These are phyloP conservation scores for Spergularia azorica DNA, from an alignment of 179 eudicot species.

Conservation along the genomic window DNA sequence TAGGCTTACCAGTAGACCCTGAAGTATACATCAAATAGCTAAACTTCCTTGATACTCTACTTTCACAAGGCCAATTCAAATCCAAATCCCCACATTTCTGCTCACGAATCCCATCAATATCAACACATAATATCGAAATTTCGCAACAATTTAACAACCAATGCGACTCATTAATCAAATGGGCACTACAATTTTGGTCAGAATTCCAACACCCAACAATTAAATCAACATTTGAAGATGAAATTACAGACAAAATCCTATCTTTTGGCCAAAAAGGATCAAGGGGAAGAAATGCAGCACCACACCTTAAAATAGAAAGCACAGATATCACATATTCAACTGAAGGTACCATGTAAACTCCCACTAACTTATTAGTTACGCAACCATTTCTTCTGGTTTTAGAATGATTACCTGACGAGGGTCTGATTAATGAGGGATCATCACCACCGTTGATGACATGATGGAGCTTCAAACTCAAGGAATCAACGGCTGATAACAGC, in stretches of 20 bases:
- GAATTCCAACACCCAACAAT: slow-evolving; percentile 47
- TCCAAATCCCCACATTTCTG: slow-evolving; percentile 40
- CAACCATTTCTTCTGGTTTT: slow-evolving; percentile 13
- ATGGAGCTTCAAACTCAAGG: slow-evolving; percentile 51
- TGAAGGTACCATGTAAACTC: slow-evolving; percentile 75
- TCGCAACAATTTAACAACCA: slow-evolving; percentile 48
- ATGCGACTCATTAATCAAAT: slow-evolving; percentile 38
- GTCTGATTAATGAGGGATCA: slow-evolving; percentile 50
- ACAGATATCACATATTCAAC: slow-evolving; percentile 72
- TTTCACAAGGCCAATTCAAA: slow-evolving; percentile 71
- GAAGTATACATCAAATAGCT: slow-evolving; percentile 94
- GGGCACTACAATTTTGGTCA: slow-evolving; percentile 32
- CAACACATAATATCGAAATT: slow-evolving; percentile 44
- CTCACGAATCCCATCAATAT: slow-evolving; percentile 37
- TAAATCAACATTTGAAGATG: slow-evolving; percentile 62
- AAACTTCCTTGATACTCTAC: slow-evolving; percentile 44
- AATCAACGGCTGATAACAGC: slow-evolving; percentile 63
- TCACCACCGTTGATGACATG: slow-evolving; percentile 57
- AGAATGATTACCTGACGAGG: slow-evolving; percentile 43
- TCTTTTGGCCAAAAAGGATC: slow-evolving; percentile 86
- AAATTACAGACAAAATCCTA: slow-evolving; percentile 55
- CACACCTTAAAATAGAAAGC: slow-evolving; percentile 74
- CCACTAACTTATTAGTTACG: slow-evolving; percentile 48
- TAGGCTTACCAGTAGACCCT: slow-evolving; percentile 92
- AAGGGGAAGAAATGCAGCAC: slow-evolving; percentile 77